Percentiles rank a stretch among this genome's conserved stretches.
phyloP scores from a whole-genome alignment of 345 rosid species.

The Citrus australasica region DNA sequence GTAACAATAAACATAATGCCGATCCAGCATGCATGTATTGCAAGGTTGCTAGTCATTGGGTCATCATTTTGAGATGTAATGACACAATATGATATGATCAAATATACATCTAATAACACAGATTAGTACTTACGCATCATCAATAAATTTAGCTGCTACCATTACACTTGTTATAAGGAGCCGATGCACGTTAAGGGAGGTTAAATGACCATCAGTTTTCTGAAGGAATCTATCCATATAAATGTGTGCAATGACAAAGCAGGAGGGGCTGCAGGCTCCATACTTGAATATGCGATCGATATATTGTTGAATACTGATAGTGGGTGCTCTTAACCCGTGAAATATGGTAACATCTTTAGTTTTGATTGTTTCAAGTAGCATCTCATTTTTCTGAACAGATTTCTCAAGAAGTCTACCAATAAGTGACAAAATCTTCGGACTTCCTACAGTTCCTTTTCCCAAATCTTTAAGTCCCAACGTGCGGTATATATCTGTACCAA shows the following conservation, averaged over 20 bases:
- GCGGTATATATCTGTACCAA: conserved; percentile 41
- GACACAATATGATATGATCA: background rate
- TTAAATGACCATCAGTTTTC: conserved; percentile 47
- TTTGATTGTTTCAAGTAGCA: conserved; percentile 26
- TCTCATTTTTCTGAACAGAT: conserved; percentile 46
- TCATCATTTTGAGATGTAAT: background rate
- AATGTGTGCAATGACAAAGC: conserved; percentile 75
- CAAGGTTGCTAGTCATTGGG: background rate
- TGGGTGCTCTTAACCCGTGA: conserved; percentile 62
- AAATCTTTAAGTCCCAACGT: conserved; percentile 52
- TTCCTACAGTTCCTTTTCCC: conserved; percentile 40
- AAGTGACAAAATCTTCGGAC: conserved; percentile 47
- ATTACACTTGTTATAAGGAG: conserved; percentile 76
- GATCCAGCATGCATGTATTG: background rate
- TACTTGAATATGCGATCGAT: conserved; percentile 82
- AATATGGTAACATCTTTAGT: conserved; percentile 45
- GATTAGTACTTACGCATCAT: conserved; percentile 64
- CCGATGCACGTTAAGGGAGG: conserved; percentile 75
- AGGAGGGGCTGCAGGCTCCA: conserved; percentile 85
- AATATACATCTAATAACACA: background rate
- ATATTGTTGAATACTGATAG: conserved; percentile 61
- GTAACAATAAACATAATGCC: background rate
- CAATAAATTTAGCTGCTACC: conserved; percentile 82
- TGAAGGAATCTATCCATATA: conserved; percentile 64
- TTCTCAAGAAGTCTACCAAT: conserved; percentile 66